These are phyloP conservation scores for Claviceps lovelessii DNA, from an alignment of 2,329 filamentous ascomycete genomes.

Conservation along the genomic window DNA sequence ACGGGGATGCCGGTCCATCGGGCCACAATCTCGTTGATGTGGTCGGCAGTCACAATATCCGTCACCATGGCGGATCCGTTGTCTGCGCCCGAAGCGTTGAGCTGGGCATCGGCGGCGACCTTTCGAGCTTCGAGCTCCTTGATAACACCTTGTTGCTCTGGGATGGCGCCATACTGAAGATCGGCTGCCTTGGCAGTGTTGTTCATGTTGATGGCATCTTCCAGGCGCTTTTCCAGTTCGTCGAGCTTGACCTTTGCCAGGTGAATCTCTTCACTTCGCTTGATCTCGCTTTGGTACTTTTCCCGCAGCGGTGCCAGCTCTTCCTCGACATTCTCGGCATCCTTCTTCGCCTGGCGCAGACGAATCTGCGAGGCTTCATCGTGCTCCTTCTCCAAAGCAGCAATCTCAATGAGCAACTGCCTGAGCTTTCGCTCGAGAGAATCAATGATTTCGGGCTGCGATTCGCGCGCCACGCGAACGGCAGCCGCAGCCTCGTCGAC, in stretches of 20 bases:
- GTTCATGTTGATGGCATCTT: conserved; percentile 77
- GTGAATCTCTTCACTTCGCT: conserved; percentile 80
- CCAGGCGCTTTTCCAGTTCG: conserved; percentile 75
- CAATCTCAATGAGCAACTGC: conserved; percentile 94
- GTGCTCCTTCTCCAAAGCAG: conserved; percentile 83
- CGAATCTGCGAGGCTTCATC: conserved; percentile 82
- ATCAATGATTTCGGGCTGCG: conserved; percentile 89
- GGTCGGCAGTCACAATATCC: conserved; percentile 86
- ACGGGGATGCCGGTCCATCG: conserved; percentile 98
- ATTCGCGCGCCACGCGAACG: conserved; percentile 90
- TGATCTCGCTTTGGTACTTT: conserved; percentile 90
- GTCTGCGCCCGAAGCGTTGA: conserved; percentile 42
- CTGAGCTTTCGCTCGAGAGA: conserved; percentile 80
- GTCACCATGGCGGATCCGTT: conserved; percentile 63
- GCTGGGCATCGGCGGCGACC: conserved; percentile 57
- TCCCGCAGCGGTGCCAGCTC: conserved; percentile 82
- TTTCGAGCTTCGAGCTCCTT: conserved; percentile 69
- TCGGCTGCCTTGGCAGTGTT: conserved; percentile 83
- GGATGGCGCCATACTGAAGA: conserved; percentile 93
- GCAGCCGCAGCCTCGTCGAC: conserved; percentile 94
- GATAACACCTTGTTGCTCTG: conserved; percentile 73
- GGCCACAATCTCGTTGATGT: conserved; percentile 97
- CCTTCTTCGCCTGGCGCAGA: conserved; percentile 68
- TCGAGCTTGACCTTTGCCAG: conserved; percentile 93
- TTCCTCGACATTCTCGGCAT: conserved; percentile 88